phyloP scores from a whole-genome alignment of 345 rosid genomes.

The Nephelium lappaceum region DNA sequence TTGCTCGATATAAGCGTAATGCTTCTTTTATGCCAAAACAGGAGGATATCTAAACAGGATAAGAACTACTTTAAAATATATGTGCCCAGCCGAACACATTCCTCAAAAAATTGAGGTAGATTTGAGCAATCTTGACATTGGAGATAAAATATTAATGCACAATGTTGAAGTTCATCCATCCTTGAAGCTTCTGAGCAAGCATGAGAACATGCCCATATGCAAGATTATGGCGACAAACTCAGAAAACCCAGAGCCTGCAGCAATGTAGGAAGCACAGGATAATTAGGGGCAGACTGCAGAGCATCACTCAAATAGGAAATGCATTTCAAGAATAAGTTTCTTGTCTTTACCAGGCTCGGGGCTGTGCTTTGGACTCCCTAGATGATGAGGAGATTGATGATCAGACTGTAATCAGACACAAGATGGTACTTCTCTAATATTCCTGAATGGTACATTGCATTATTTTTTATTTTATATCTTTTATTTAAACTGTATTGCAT shows the following conservation, averaged over 20 bases:
- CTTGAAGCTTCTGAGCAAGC: slow-evolving; percentile 76
- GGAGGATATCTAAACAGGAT: slow-evolving; percentile 66
- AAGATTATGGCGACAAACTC: slow-evolving; percentile 57
- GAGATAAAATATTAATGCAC: slow-evolving; percentile 57
- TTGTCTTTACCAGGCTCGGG: not conserved
- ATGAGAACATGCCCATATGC: slow-evolving; percentile 70
- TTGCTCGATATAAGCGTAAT: not conserved
- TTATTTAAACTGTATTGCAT: not conserved
- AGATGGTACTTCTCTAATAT: not conserved
- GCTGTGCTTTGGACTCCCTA: slow-evolving; percentile 7
- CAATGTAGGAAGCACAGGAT: slow-evolving; percentile 20
- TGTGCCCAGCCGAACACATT: slow-evolving; percentile 73
- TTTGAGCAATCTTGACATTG: slow-evolving; percentile 78
- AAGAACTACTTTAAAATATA: slow-evolving; percentile 52
- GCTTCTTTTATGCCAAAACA: slow-evolving; percentile 32
- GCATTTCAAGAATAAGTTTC: slow-evolving; percentile 17
- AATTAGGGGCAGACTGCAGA: not conserved
- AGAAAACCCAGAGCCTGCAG: slow-evolving; percentile 38
- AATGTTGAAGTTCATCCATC: slow-evolving; percentile 72
- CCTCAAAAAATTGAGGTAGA: slow-evolving; percentile 88
- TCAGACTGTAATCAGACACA: not conserved
- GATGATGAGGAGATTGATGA: slow-evolving; percentile 1
- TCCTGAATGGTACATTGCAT: slow-evolving; percentile 11
- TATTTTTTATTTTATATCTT: not conserved
- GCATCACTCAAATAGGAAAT: slow-evolving; percentile 10